These are phyloP conservation scores for Apiotrichum mycotoxinovorans DNA, from an alignment of 1,284 basidiomycete genomes.

Conservation along the genomic window DNA sequence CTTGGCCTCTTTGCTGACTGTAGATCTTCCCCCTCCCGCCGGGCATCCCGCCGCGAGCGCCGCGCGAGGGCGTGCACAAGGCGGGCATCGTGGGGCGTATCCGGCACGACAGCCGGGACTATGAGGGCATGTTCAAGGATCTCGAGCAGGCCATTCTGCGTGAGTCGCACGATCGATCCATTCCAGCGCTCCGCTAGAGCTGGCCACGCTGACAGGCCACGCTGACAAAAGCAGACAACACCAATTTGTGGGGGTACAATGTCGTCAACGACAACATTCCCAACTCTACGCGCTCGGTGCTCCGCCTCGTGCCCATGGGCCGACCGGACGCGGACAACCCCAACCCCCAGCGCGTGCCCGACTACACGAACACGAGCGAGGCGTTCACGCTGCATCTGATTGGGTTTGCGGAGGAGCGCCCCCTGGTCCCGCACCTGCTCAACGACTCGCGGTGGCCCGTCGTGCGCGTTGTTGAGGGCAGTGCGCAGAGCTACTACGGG, in stretches of 20 bases:
- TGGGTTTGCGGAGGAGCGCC: neutral
- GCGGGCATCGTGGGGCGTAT: slow-evolving; percentile 6
- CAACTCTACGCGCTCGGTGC: neutral
- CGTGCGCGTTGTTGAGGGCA: neutral
- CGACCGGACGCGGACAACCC: neutral
- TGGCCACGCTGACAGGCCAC: no score
- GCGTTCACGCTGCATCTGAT: slow-evolving; percentile 10
- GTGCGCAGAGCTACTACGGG: neutral
- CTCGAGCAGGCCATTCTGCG: slow-evolving; percentile 1
- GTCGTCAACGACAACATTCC: neutral
- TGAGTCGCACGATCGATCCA: neutral
- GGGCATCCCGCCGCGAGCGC: neutral
- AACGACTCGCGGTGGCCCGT: slow-evolving; percentile 1
- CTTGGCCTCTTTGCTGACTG: neutral
- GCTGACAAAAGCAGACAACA: neutral
- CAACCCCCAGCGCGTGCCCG: neutral
- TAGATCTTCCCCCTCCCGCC: neutral
- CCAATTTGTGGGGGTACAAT: slow-evolving; percentile 1
- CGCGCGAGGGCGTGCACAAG: neutral
- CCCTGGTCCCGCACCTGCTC: neutral
- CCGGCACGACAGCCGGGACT: neutral
- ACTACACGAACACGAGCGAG: neutral
- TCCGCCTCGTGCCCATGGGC: neutral
- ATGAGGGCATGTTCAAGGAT: neutral
- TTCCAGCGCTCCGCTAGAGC: no score